phyloP scores from a whole-genome alignment of 1,284 basidiomycete species.

The Tranzscheliella williamsii region DNA sequence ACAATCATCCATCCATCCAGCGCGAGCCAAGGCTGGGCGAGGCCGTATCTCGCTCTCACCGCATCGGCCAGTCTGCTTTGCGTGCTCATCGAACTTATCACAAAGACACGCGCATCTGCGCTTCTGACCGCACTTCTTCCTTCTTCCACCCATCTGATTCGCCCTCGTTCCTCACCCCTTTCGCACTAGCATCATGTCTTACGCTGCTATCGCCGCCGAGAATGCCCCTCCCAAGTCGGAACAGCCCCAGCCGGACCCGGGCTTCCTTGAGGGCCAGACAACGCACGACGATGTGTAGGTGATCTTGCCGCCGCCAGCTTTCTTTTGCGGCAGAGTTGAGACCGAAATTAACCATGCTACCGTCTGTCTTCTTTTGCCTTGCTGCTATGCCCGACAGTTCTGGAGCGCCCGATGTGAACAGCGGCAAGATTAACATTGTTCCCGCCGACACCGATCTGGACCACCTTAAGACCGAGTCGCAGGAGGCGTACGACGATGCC shows the following conservation, averaged over 20 bases:
- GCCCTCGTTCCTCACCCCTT: too few relatives aligned
- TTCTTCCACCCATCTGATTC: too few relatives aligned
- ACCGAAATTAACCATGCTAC: too few relatives aligned
- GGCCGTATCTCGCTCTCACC: too few relatives aligned
- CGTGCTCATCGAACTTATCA: too few relatives aligned
- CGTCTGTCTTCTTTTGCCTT: not conserved
- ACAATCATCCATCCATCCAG: too few relatives aligned
- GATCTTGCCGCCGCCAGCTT: too few relatives aligned
- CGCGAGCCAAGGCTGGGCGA: too few relatives aligned
- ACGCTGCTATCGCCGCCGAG: constrained; percentile 44
- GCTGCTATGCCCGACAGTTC: not conserved
- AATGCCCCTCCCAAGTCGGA: constrained; percentile 39
- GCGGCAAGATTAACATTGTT: constrained; percentile 43
- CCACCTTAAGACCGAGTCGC: constrained; percentile 47
- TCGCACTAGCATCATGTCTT: constrained; percentile 26
- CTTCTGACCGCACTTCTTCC: too few relatives aligned
- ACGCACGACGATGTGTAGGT: constrained; percentile 4
- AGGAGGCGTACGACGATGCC: constrained; percentile 37
- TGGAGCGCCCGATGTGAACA: constrained; percentile 35
- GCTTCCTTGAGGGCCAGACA: constrained; percentile 34
- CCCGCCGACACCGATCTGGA: constrained; percentile 40
- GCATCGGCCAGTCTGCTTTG: too few relatives aligned
- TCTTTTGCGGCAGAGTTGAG: too few relatives aligned
- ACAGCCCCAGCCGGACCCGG: constrained; percentile 42
- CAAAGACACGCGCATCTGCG: too few relatives aligned